A percentile compares a stretch with the other conserved stretches of the same genome.
Conservation (phyloP, 2,329 filamentous ascomycete species). For the Pseudogymnoascus sp. region DNA sequence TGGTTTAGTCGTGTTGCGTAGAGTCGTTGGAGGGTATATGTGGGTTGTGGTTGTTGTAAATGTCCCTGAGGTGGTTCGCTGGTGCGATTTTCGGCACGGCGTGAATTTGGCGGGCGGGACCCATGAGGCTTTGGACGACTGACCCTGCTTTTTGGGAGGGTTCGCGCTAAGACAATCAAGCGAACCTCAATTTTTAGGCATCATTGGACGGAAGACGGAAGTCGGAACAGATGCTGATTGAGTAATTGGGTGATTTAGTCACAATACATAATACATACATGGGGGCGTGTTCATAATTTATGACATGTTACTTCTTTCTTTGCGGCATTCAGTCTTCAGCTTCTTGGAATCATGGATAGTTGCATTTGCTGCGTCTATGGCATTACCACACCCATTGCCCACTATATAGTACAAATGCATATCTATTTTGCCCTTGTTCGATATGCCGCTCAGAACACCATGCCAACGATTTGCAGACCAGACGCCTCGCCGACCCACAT, state of each 20-base stretch:
- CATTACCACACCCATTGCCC: slow-evolving; percentile 1
- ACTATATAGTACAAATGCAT: slow-evolving; percentile 29
- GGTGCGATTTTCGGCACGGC: slow-evolving; percentile 7
- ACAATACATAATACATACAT: not conserved
- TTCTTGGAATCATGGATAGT: slow-evolving; percentile 7
- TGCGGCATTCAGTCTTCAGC: not conserved
- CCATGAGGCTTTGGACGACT: slow-evolving; percentile 1
- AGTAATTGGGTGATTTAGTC: not conserved
- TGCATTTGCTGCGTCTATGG: slow-evolving; percentile 9
- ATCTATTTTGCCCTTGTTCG: slow-evolving; percentile 18
- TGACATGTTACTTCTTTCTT: not conserved
- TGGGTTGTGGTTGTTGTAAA: not conserved
- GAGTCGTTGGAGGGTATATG: not conserved
- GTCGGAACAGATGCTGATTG: not conserved
- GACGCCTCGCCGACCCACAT: slow-evolving; percentile 24
- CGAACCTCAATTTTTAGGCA: not conserved
- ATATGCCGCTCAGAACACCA: slow-evolving; percentile 24
- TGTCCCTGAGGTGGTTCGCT: not conserved
- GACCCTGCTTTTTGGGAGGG: slow-evolving; percentile 5
- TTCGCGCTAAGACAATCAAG: not conserved
- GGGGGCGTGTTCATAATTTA: not conserved
- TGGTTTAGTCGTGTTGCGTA: not conserved
- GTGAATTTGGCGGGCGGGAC: slow-evolving; percentile 9
- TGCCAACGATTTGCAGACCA: slow-evolving; percentile 17
- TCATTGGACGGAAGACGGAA: not conserved